Evolutionary conservation across 495 filamentous ascomycete genomes (phyloP), one percentile per base, ranked within the genome.

Genomic region (Penicillium ucsense): DNA sequence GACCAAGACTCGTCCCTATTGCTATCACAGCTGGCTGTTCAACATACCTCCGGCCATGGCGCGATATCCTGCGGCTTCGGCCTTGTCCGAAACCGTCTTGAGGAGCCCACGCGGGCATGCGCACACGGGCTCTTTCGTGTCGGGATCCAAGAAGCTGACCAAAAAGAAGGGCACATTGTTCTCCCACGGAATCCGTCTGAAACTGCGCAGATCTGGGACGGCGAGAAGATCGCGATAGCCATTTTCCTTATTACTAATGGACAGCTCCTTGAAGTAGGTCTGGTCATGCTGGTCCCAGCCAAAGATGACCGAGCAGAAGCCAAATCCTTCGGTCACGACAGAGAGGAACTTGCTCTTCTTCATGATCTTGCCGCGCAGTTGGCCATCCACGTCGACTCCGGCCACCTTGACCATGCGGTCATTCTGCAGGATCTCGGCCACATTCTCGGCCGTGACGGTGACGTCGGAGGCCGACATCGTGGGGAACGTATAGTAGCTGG

Each of bases 201-300:
- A 98, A 56, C 78, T 89, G 52, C 65, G 67, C 31, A 98, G 63
- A 56, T 98, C 92, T 4, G 88, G 81, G 2, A 88, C 70, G 1
- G 92, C 92, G 43, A 96, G 75, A 20, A 98, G 64, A 62, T 98
- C 92, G 40, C 85, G 76, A 61, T 95, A 96, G 31, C 92, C 92
- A 57, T 95, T 98, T 52, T 89, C 82, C 61, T 86, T 84, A 64
- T 95, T 96, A 68, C 86, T 89, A 61, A 96, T 84, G 55, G 79
- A 77, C 41, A 96, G 78, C 66, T 96, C 90, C 46, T 75, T 71
- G 60, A 80, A 81, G 57, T 98, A 96, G 6, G 88, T 92, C 61
- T 77, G 74, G 57, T 98, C 92, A 66, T 96, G 91, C 87, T 95
- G 95, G 55, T 98, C 92, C 91, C 91, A 96, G 57, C 90, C 92